Evolutionary conservation across 768 basidiomycete species (phyloP).

Genomic region (Tricholoma furcatifolium): DNA sequence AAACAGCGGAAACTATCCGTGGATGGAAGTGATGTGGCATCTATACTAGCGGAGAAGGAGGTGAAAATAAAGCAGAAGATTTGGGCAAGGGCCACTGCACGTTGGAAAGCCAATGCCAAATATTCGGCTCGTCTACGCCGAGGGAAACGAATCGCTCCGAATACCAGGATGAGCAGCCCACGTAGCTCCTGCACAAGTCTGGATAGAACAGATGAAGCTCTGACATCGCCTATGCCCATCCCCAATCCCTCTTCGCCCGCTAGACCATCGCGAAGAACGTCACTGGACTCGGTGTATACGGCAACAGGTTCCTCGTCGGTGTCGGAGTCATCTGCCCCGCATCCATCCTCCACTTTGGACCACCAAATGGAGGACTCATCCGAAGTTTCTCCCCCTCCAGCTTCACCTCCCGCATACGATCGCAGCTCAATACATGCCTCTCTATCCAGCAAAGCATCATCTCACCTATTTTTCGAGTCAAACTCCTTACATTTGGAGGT

Average conservation of each 20-base stretch:
- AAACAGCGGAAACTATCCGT: constrained; percentile 21
- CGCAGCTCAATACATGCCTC: constrained; percentile 16
- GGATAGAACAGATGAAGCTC: constrained; percentile 8
- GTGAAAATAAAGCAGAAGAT: constrained; percentile 51
- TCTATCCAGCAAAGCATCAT: neutral
- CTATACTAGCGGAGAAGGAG: constrained; percentile 38
- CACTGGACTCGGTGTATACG: constrained; percentile 21
- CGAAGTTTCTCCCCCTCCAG: constrained; percentile 11
- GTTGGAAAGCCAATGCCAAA: constrained; percentile 67
- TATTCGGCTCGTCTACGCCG: constrained; percentile 60
- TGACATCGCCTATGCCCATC: constrained; percentile 3
- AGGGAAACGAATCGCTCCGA: constrained; percentile 34
- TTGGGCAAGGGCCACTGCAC: constrained; percentile 64
- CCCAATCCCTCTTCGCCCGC: constrained; percentile 18
- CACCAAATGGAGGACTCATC: constrained; percentile 8
- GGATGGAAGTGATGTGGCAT: constrained; percentile 30
- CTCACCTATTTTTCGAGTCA: constrained; percentile 3
- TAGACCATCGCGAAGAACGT: constrained; percentile 29
- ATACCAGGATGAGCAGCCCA: constrained; percentile 23
- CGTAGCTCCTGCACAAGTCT: constrained; percentile 25
- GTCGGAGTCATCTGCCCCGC: neutral
- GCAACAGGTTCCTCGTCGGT: neutral
- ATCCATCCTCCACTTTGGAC: constrained; percentile 15
- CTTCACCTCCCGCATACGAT: constrained; percentile 43
- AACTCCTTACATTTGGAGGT: constrained; percentile 13